Base-by-base conservation (phyloP, 192 early-diverging fungal genomes). In the Rhizoclosmatium globosum region DNA sequence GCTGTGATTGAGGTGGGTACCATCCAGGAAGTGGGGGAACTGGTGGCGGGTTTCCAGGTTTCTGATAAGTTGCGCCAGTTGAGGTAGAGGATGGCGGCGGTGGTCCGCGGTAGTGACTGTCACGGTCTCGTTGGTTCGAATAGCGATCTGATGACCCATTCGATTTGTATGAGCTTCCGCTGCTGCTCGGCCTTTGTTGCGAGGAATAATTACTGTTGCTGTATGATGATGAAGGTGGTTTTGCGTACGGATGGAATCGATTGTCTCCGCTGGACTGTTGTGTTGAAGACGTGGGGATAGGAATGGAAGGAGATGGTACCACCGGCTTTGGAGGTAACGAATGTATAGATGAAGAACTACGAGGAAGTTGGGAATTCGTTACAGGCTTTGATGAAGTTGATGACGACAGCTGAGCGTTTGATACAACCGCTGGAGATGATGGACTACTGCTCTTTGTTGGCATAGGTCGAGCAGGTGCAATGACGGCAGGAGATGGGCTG, bases 401-500 rank as follows among this genome's bases (percentile, higher is more conserved):
- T 31, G 31, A 31, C 31, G 31, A 31, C 31, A 31, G 31, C 31
- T 31, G 31, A 31, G 31, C 31, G 31, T 31, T 31, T 0, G 31
- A 31, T 0, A 31, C 31, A 31, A 31, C 31, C 31, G 31, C 31
- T 31, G 31, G 31, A 31, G 31, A 31, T 31, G 31, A 31, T 31
- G 31, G 31, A 31, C 31, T 31, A 31, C 31, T 31, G 31, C 31
- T 31, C 31, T 31, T 31, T 31, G 31, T 31, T 31, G 31, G 31
- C 31, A 31, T 31, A 31, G 31, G 31, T 31, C 31, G 31, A 31
- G 31, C 31, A 31, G 31, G 31, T 3, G 17, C 13, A n/a, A 43
- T 38, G 2, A 74, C n/a, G 4, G 73, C 73, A n/a, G 73, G 73
- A 1, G 73, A 74, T 7, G 44, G 7, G 23, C 44, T 64, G 45